Evolutionary conservation across 306 rosid species (phyloP).

Genomic region (Malus domestica): DNA sequence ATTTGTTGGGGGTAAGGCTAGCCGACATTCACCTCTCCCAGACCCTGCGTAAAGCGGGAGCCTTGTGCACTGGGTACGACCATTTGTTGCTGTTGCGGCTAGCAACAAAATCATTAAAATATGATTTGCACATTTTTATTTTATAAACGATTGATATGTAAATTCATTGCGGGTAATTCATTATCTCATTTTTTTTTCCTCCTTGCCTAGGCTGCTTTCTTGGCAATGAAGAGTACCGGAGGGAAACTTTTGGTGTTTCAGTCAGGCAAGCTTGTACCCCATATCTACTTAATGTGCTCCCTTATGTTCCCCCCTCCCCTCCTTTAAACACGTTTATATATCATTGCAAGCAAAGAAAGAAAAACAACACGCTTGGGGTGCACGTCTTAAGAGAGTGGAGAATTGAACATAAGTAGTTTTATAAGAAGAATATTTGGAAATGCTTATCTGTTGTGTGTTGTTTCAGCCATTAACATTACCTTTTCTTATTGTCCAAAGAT

Average conservation of each 20-base stretch:
- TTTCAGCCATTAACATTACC: no score
- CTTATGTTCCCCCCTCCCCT: background rate
- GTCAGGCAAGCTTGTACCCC: slow-evolving; percentile 63
- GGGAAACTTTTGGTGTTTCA: slow-evolving; percentile 93
- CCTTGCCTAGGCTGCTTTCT: slow-evolving; percentile 69
- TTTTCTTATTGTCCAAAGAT: background rate
- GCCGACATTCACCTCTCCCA: no score
- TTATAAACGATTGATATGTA: background rate
- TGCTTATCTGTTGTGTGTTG: background rate
- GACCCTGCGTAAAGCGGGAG: no score
- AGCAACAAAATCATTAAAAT: background rate
- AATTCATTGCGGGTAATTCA: background rate
- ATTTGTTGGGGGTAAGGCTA: background rate
- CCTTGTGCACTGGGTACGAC: no score
- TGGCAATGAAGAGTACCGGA: slow-evolving; percentile 91
- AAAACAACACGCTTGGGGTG: background rate
- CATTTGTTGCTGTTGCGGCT: background rate
- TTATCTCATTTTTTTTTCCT: background rate
- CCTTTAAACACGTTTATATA: background rate
- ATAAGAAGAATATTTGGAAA: background rate
- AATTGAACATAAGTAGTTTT: background rate
- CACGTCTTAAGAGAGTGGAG: background rate
- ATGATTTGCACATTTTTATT: background rate
- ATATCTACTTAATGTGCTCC: background rate
- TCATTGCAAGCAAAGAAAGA: background rate